Conservation (phyloP, 192 early-diverging fungal genomes). For the Dimargaris xerosporica region DNA sequence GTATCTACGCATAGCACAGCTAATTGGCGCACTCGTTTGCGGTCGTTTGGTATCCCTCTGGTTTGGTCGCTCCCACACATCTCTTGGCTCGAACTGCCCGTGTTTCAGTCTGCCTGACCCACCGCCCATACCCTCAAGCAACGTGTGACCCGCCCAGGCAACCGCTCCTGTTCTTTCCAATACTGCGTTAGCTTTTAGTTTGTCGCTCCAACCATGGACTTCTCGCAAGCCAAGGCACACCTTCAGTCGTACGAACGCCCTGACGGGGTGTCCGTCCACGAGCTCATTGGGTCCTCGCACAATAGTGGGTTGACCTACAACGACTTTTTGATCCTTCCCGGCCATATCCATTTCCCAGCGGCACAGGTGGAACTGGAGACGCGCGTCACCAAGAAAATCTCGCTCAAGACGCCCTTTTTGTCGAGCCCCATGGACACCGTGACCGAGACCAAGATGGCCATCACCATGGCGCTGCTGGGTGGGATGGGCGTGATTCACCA, state of each 20-base stretch:
- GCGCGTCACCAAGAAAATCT: slow-evolving; percentile 77
- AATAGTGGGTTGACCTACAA: slow-evolving; percentile 95
- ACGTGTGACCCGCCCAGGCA: too few species aligned
- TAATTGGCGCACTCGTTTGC: too few species aligned
- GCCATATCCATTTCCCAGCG: slow-evolving; percentile 88
- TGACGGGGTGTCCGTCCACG: slow-evolving; percentile 74
- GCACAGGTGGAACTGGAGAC: slow-evolving; percentile 62
- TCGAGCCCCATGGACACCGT: slow-evolving; percentile 99
- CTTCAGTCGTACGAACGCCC: slow-evolving; percentile 19
- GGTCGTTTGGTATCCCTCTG: too few species aligned
- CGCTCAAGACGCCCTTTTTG: slow-evolving; percentile 84
- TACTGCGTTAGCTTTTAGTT: too few species aligned
- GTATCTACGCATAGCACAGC: too few species aligned
- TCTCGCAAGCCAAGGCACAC: slow-evolving; percentile 16
- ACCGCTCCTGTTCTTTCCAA: too few species aligned
- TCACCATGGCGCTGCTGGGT: slow-evolving; percentile 88
- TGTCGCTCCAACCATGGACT: slow-evolving; percentile 12
- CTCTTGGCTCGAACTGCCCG: too few species aligned
- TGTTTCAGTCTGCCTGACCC: too few species aligned
- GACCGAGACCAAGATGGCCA: slow-evolving; percentile 96
- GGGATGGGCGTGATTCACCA: slow-evolving; percentile 96
- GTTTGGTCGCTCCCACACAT: too few species aligned
- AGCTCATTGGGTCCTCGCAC: slow-evolving; percentile 65
- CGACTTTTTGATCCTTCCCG: slow-evolving; percentile 94
- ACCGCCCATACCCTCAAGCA: too few species aligned